Percentiles rank a stretch among this genome's conserved stretches.
Evolutionary conservation across 306 rosid genomes (phyloP).

Genomic region (Castanea crenata): DNA sequence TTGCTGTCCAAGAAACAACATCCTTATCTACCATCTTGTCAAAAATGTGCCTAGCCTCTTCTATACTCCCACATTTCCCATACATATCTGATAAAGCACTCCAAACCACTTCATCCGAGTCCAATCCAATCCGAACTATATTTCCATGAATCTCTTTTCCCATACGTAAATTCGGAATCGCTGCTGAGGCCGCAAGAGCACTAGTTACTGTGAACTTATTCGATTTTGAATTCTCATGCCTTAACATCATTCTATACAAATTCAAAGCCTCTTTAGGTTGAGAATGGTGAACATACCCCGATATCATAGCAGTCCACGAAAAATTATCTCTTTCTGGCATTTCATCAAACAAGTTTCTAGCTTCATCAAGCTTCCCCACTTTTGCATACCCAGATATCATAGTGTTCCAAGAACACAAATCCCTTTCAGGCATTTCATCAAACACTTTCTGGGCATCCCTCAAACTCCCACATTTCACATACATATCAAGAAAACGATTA

Average conservation of each 20-base stretch:
- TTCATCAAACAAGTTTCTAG: conserved; percentile 15
- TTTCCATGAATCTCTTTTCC: conserved; percentile 74
- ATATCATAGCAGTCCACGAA: conserved; percentile 32
- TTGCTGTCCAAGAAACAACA: conserved; percentile 66
- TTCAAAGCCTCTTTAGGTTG: conserved; percentile 50
- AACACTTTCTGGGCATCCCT: conserved; percentile 31
- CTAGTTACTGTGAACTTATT: conserved; percentile 53
- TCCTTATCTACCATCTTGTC: conserved; percentile 49
- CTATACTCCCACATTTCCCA: conserved; percentile 74
- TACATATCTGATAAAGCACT: conserved; percentile 56
- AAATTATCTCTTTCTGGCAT: conserved; percentile 24
- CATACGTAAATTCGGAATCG: conserved; percentile 35
- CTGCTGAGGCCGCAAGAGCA: conserved; percentile 59
- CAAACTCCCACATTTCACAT: conserved; percentile 56
- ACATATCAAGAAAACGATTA: conserved; percentile 50
- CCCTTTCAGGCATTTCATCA: conserved; percentile 24
- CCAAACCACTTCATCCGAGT: conserved; percentile 27
- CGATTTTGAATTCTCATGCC: conserved; percentile 35
- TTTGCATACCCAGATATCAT: conserved; percentile 28
- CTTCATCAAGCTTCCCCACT: conserved; percentile 32
- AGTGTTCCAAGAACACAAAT: conserved; percentile 22
- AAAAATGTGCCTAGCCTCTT: conserved; percentile 61
- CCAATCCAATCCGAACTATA: conserved; percentile 41
- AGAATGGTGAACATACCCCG: conserved; percentile 21
- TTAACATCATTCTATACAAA: conserved; percentile 60